phyloP scores from a whole-genome alignment of 345 rosid species.

The Excoecaria agallocha region DNA sequence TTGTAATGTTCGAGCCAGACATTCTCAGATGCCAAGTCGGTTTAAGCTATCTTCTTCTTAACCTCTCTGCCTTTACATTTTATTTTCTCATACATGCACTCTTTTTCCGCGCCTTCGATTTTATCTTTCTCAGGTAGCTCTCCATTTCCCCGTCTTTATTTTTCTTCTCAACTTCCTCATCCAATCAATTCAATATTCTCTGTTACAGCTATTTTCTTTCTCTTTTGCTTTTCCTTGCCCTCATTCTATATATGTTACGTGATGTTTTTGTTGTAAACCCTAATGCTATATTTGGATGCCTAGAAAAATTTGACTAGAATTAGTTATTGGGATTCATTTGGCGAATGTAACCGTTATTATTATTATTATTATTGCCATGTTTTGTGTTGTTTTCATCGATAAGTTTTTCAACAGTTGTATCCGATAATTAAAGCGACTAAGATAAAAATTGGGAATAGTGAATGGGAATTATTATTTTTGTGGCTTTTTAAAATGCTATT shows the following conservation, averaged over 20 bases:
- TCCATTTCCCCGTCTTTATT: not conserved
- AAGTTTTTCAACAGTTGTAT: not conserved
- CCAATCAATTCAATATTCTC: not conserved
- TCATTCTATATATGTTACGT: not conserved
- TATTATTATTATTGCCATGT: not conserved
- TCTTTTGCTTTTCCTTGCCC: not conserved
- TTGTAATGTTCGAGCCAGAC: conserved; percentile 20
- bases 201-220: not conserved
- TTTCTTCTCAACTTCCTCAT: not conserved
- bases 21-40: conserved; percentile 31
- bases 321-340: not conserved
- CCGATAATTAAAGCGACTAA: not conserved
- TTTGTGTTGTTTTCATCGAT: not conserved
- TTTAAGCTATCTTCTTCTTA: not conserved
- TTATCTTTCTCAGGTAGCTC: conserved; percentile 1
- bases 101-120: conserved; percentile 4
- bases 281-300: conserved; percentile 14
- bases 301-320: not conserved
- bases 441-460: not conserved
- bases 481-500: not conserved
- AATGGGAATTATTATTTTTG: not conserved
- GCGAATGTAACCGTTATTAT: not conserved
- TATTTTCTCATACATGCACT: conserved; percentile 16
- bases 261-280: conserved; percentile 16
- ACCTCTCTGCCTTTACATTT: not conserved